Evolutionary conservation across 352 stramenopile genomes (phyloP).

Genomic region (Chrysophaeum taylorii): DNA sequence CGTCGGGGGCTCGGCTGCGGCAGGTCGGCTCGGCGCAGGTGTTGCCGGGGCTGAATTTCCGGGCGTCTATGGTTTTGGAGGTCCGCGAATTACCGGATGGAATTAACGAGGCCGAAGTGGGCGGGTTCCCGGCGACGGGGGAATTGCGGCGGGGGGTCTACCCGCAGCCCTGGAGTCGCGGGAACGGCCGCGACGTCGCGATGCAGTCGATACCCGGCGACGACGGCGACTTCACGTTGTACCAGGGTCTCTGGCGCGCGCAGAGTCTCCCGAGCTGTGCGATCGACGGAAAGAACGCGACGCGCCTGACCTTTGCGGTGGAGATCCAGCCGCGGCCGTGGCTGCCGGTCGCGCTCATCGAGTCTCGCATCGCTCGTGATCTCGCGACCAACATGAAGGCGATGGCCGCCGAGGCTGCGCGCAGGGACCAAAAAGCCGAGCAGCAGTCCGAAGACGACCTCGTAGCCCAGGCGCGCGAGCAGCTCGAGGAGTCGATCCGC

Average conservation of each 20-base stretch:
- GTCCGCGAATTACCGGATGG: conserved; percentile 47
- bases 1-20: neutral
- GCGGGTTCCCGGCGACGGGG: neutral
- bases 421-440: neutral
- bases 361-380: conserved; percentile 47
- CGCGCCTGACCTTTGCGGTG: conserved; percentile 52
- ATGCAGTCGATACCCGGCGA: conserved; percentile 53
- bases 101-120: conserved; percentile 15
- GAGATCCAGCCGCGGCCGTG: conserved; percentile 50
- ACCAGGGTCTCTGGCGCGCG: conserved; percentile 57
- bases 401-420: conserved; percentile 23
- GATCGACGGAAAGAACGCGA: conserved; percentile 35
- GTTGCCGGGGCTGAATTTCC: conserved; percentile 51
- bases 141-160: conserved; percentile 45
- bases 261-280: conserved; percentile 43
- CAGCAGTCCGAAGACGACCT: neutral
- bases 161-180: conserved; percentile 46
- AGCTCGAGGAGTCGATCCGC: neutral
- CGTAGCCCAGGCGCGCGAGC: neutral
- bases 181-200: conserved; percentile 46
- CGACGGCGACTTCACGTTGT: conserved; percentile 54
- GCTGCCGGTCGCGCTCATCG: conserved; percentile 47
- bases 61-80: conserved; percentile 44
- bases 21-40: conserved; percentile 56
- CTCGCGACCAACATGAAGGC: conserved; percentile 50